A percentile compares a stretch with the other conserved stretches of the same genome.
phyloP scores from a whole-genome alignment of 139 green algal genomes.

The Ettlia oleoabundans region DNA sequence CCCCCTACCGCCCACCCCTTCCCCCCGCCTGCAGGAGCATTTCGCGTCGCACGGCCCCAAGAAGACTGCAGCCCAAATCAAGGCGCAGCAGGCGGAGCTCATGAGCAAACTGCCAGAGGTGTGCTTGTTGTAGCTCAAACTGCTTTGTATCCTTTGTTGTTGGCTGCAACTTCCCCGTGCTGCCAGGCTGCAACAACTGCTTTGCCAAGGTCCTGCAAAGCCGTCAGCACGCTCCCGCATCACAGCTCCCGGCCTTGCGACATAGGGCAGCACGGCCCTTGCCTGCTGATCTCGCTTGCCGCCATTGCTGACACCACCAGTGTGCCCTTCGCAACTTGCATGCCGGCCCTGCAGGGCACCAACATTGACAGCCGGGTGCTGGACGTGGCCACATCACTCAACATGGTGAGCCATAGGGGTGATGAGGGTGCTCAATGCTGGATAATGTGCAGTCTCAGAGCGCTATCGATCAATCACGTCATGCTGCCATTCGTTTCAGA shows the following conservation, averaged over 20 bases:
- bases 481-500: too few relatives aligned
- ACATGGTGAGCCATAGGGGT: too few relatives aligned
- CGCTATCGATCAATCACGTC: too few relatives aligned
- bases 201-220: too few relatives aligned
- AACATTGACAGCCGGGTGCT: constrained; percentile 38
- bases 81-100: constrained; percentile 35
- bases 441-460: too few relatives aligned
- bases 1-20: neutral
- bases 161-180: neutral
- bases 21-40: constrained; percentile 37
- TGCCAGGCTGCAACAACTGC: neutral
- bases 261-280: too few relatives aligned
- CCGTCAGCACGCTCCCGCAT: too few relatives aligned
- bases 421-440: too few relatives aligned
- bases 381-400: constrained; percentile 41
- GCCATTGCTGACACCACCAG: too few relatives aligned
- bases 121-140: neutral
- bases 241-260: too few relatives aligned
- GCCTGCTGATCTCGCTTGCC: too few relatives aligned
- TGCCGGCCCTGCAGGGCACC: constrained; percentile 7
- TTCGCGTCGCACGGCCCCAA: constrained; percentile 24
- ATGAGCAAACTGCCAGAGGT: constrained; percentile 37
- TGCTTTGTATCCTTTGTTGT: neutral
- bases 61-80: constrained; percentile 37
- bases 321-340: neutral